phyloP scores from a whole-genome alignment of 1,139 yeast species.

The Kurtzmaniella quercitrusa region DNA sequence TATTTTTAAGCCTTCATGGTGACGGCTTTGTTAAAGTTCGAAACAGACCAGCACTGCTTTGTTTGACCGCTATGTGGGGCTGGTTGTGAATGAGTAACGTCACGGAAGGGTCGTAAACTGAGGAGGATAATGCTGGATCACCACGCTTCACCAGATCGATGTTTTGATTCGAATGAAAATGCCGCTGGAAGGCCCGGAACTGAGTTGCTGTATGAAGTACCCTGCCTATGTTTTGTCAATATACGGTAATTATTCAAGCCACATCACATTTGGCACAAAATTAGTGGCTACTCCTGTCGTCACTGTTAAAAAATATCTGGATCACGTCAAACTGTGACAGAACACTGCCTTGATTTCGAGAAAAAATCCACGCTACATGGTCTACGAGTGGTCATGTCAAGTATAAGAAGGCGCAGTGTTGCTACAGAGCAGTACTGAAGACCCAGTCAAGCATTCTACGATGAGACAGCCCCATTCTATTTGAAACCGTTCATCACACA shows the following conservation, averaged over 20 bases:
- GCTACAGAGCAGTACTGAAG: too few species aligned
- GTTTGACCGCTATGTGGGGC: background rate
- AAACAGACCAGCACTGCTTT: background rate
- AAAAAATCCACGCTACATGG: background rate
- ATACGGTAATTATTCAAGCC: background rate
- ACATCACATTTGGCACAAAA: background rate
- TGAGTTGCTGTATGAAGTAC: background rate
- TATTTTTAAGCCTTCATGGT: background rate
- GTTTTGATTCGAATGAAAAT: background rate
- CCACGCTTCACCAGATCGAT: background rate
- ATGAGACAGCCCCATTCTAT: too few species aligned
- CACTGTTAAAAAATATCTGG: background rate
- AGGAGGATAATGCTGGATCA: background rate
- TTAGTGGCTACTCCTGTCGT: background rate
- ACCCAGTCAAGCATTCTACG: too few species aligned
- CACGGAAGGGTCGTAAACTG: background rate
- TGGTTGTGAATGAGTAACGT: background rate
- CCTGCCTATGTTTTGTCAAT: background rate
- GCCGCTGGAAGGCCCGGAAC: background rate
- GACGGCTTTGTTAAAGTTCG: background rate
- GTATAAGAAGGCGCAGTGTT: background rate
- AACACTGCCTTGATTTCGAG: background rate
- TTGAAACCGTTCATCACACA: too few species aligned
- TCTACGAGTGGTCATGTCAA: background rate
- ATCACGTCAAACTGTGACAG: background rate